Evolutionary conservation across 805 yeast genomes (phyloP).

Genomic region (Torulaspora franciscae): DNA sequence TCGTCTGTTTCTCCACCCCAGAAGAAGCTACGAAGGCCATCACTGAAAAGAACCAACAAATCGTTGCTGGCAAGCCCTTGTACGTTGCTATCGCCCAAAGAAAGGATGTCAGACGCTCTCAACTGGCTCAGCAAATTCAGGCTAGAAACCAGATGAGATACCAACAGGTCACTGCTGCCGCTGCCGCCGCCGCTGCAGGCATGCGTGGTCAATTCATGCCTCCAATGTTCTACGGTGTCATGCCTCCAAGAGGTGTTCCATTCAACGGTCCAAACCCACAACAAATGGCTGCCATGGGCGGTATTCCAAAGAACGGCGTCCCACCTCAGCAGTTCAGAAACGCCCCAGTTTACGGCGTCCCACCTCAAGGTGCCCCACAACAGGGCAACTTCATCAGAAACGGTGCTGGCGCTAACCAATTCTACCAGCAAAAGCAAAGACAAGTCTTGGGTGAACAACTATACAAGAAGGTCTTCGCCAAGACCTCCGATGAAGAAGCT

Average conservation of each 20-base stretch:
- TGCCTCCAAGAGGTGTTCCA: slow-evolving; percentile 82
- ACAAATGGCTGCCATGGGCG: slow-evolving; percentile 63
- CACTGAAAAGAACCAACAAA: slow-evolving; percentile 96
- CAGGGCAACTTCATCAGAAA: slow-evolving; percentile 48
- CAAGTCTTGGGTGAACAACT: slow-evolving; percentile 96
- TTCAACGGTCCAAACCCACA: slow-evolving; percentile 78
- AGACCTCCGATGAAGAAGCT: slow-evolving; percentile 86
- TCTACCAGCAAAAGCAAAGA: slow-evolving; percentile 88
- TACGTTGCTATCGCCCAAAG: slow-evolving; percentile 99
- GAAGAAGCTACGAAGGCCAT: slow-evolving; percentile 99
- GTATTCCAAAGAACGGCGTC: slow-evolving; percentile 50
- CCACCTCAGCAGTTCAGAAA: slow-evolving; percentile 63
- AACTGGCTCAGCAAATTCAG: slow-evolving; percentile 94
- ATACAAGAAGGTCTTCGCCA: slow-evolving; percentile 85
- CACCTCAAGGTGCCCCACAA: slow-evolving; percentile 67
- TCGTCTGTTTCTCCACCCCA: slow-evolving; percentile 94
- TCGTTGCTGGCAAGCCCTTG: slow-evolving; percentile 91
- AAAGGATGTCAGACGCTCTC: slow-evolving; percentile 95
- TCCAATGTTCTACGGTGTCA: slow-evolving; percentile 41
- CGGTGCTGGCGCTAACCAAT: slow-evolving; percentile 34
- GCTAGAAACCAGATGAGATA: slow-evolving; percentile 98
- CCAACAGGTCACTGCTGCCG: slow-evolving; percentile 84
- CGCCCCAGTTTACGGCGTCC: slow-evolving; percentile 84
- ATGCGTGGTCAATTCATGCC: slow-evolving; percentile 40
- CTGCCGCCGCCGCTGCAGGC: slow-evolving; percentile 38